phyloP scores from a whole-genome alignment of 805 yeast genomes.

The Cyberlindnera samutprakarnensis region DNA sequence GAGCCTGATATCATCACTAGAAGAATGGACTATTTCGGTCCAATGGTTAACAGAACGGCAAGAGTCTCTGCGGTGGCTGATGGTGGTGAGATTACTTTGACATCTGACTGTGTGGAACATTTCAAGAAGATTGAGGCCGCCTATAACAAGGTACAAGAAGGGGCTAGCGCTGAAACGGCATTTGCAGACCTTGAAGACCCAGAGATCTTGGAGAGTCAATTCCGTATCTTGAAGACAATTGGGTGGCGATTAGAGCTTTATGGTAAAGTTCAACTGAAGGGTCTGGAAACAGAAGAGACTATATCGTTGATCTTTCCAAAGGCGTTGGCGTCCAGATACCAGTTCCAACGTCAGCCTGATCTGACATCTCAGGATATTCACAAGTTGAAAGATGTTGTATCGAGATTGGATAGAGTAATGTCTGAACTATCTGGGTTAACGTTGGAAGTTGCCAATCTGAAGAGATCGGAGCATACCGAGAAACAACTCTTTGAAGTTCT shows the following conservation, averaged over 20 bases:
- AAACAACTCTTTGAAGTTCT: conserved; percentile 54
- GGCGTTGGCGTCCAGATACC: conserved; percentile 52
- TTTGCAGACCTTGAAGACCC: conserved; percentile 40
- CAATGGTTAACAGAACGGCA: conserved; percentile 94
- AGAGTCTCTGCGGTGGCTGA: conserved; percentile 92
- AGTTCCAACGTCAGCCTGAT: conserved; percentile 29
- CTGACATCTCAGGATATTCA: conserved; percentile 34
- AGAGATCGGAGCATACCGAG: conserved; percentile 33
- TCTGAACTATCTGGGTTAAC: conserved; percentile 41
- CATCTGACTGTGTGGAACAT: conserved; percentile 74
- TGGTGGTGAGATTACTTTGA: conserved; percentile 94
- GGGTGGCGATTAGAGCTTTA: conserved; percentile 63
- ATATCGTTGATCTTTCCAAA: conserved; percentile 75
- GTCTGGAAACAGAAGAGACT: conserved; percentile 86
- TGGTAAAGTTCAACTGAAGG: conserved; percentile 89
- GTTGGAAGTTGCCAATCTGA: conserved; percentile 13
- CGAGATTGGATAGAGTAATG: conserved; percentile 52
- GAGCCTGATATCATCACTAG: conserved; percentile 91
- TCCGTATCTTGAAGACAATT: conserved; percentile 52
- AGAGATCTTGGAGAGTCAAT: conserved; percentile 56
- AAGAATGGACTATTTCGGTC: conserved; percentile 98
- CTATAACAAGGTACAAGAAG: conserved; percentile 3
- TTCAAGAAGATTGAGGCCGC: conserved; percentile 47
- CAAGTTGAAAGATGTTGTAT: conserved; percentile 45
- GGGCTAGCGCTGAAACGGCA: conserved; percentile 28